A percentile compares a stretch with the other conserved stretches of the same genome.
Conservation (phyloP, 768 basidiomycete species). For the Strobilomyces dryophilus region DNA sequence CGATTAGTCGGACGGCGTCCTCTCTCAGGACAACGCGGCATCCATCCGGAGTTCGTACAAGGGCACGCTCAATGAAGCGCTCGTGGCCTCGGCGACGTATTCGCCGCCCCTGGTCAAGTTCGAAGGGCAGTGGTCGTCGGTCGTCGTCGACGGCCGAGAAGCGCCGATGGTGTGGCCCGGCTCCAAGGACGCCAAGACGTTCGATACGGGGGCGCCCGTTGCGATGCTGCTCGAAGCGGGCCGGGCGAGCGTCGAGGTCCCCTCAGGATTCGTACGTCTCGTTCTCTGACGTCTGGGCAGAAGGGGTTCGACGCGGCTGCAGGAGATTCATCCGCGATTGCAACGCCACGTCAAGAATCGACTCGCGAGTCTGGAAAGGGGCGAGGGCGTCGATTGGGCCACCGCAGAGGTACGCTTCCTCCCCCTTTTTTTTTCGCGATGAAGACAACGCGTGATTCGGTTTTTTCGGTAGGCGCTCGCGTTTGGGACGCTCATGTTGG, state of each 20-base stretch:
- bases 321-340: conserved; percentile 79
- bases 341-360: conserved; percentile 77
- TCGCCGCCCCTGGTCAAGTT: conserved; percentile 52
- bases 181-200: conserved; percentile 47
- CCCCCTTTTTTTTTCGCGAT: too few relatives aligned
- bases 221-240: conserved; percentile 57
- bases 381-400: conserved; percentile 80
- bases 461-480: conserved; percentile 61
- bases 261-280: conserved; percentile 58
- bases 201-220: conserved; percentile 63
- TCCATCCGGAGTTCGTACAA: conserved; percentile 56
- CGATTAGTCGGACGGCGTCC: conserved; percentile 29
- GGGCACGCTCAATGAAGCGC: conserved; percentile 56
- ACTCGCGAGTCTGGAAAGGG: conserved; percentile 62
- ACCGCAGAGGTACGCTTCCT: conserved; percentile 67
- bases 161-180: conserved; percentile 53
- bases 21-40: conserved; percentile 48
- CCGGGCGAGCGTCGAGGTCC: conserved; percentile 59
- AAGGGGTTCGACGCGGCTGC: not conserved
- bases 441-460: too few relatives aligned
- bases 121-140: conserved; percentile 57
- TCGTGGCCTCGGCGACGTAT: conserved; percentile 47
- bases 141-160: conserved; percentile 9
- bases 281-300: not conserved
- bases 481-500: conserved; percentile 80